Evolutionary conservation across 108 stramenopile species (phyloP).

Genomic region (Stephanodiscus minutulus): DNA sequence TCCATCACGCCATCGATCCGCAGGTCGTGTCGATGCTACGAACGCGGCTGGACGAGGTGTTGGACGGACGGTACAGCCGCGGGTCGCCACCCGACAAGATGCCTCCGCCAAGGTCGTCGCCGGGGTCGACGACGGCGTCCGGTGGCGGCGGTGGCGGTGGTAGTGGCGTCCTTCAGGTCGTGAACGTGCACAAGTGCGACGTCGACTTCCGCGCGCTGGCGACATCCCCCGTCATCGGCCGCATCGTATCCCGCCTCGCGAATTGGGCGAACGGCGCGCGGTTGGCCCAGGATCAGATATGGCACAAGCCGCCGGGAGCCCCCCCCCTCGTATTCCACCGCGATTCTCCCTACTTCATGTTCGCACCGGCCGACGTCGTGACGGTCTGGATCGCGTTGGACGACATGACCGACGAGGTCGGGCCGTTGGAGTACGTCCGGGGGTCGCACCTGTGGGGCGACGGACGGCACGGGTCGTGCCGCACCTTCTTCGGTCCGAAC

Average conservation of each 20-base stretch:
- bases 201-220: slow-evolving; percentile 65
- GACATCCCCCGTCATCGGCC: slow-evolving; percentile 49
- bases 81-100: slow-evolving; percentile 67
- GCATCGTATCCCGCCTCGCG: slow-evolving; percentile 64
- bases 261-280: slow-evolving; percentile 74
- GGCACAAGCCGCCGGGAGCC: slow-evolving; percentile 70
- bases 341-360: slow-evolving; percentile 87
- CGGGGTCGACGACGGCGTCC: background rate
- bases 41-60: slow-evolving; percentile 62
- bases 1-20: slow-evolving; percentile 45
- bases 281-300: slow-evolving; percentile 84
- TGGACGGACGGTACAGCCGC: slow-evolving; percentile 72
- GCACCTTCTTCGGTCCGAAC: slow-evolving; percentile 58
- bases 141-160: background rate
- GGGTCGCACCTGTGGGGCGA: slow-evolving; percentile 79
- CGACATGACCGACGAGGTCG: slow-evolving; percentile 80
- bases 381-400: slow-evolving; percentile 88
- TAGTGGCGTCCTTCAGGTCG: slow-evolving; percentile 73
- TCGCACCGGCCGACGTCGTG: slow-evolving; percentile 68
- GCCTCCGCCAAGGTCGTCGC: slow-evolving; percentile 40
- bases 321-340: slow-evolving; percentile 80
- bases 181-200: slow-evolving; percentile 84
- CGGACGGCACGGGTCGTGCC: slow-evolving; percentile 58
- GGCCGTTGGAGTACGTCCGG: slow-evolving; percentile 76
- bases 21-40: slow-evolving; percentile 53